Base-by-base conservation (phyloP, 345 rosid genomes). In the Combretum micranthum region DNA sequence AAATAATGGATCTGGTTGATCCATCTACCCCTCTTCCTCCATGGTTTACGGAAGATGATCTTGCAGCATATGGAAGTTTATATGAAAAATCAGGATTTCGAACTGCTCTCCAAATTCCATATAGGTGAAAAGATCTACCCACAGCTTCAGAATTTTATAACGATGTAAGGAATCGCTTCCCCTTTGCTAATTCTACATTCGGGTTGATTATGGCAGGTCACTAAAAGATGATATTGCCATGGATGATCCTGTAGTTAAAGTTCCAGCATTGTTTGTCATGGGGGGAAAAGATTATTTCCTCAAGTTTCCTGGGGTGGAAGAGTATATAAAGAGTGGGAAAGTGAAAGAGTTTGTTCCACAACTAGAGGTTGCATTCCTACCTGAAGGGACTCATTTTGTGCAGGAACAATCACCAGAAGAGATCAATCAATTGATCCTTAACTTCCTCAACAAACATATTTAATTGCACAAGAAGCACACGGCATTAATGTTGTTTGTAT, bases 31-130 rank as follows among this genome's bases (percentile, higher is more conserved):
- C 84, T 59, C 80, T 81, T 32, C 83, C 83, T 0, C 65, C 77
- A 37, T 84, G 86, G 84, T 79, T 77, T 62, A 64, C 75, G 0
- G 84, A 81, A 64, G 73, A 77, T 64, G 84, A 81, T 71, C 81
- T 79, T 25, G 62, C 71, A 19, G 52, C 56, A 20, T 84, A 84
- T 47, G 83, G 83, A 26, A 68, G 74, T 42, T 58, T 75, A 50
- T 84, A 84, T 16, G 72, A 73, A 53, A 84, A 84, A 45, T 77
- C 81, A 17, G 84, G 84, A 15, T 84, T 81, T 22, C 62, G 43
- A 52, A 79, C 90, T 45, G 77, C 90, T 0, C 44, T 83, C 63
- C 50, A 78, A 52, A 69, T 80, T 56, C 86, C 86, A 4, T 83
- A 80, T 15, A 72, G 86, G 90, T 80, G 59, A 57, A 44, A 43